These are phyloP conservation scores for Metahyphopichia silvanorum DNA, from an alignment of 805 yeast species.

Conservation along the genomic window DNA sequence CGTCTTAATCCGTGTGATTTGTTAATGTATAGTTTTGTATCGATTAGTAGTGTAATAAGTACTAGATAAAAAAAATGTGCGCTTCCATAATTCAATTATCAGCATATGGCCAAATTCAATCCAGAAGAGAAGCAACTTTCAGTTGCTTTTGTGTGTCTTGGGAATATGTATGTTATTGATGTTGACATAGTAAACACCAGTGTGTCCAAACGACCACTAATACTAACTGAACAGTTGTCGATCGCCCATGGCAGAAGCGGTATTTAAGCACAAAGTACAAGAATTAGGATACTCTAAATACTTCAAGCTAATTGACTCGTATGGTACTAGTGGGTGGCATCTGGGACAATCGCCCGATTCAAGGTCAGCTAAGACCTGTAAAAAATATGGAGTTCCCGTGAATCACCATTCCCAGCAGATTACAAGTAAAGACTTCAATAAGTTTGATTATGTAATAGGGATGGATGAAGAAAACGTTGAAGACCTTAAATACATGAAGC, in stretches of 20 bases:
- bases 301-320: conserved; percentile 72
- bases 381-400: conserved; percentile 68
- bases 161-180: conserved; percentile 70
- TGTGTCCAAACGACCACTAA: conserved; percentile 4
- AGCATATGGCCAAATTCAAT: conserved; percentile 1
- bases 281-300: conserved; percentile 39
- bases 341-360: conserved; percentile 79
- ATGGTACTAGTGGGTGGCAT: conserved; percentile 86
- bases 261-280: conserved; percentile 64
- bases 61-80: too few species aligned
- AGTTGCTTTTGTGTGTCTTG: conserved; percentile 89
- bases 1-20: too few species aligned
- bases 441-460: conserved; percentile 66
- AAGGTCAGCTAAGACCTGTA: conserved; percentile 67
- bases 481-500: conserved; percentile 50
- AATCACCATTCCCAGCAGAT: conserved; percentile 75
- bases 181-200: too few species aligned
- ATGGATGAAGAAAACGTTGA: conserved; percentile 64
- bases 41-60: too few species aligned
- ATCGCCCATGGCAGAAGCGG: conserved; percentile 98
- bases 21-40: too few species aligned
- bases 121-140: conserved; percentile 30
- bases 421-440: conserved; percentile 43
- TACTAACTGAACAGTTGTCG: conserved; percentile 58
- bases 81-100: too few species aligned